Conservation (phyloP, 176 grass and related monocot species). For the Ampelocalamus luodianensis region DNA sequence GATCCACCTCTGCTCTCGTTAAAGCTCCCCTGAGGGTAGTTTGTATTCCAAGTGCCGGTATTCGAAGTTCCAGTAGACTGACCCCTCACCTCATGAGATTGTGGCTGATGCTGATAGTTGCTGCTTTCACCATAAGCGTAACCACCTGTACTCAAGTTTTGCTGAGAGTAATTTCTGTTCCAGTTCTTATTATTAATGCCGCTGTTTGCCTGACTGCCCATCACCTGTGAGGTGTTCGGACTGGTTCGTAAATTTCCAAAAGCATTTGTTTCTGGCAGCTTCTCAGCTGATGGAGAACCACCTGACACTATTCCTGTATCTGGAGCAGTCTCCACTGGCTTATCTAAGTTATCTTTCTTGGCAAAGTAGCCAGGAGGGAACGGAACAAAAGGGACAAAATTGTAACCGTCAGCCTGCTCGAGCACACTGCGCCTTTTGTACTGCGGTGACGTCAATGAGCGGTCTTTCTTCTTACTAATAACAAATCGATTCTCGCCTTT, state of each 20-base stretch:
- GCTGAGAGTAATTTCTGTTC: conserved; percentile 37
- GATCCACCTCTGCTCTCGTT: conserved; percentile 33
- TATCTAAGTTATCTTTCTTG: conserved; percentile 93
- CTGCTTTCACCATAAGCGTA: conserved; percentile 25
- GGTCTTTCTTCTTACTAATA: conserved; percentile 91
- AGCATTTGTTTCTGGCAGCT: conserved; percentile 33
- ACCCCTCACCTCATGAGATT: conserved; percentile 14
- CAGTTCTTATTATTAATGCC: conserved; percentile 39
- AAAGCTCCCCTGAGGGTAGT: conserved; percentile 33
- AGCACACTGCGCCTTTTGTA: conserved; percentile 78
- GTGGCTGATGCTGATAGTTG: conserved; percentile 39
- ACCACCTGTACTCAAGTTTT: conserved; percentile 34
- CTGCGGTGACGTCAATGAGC: conserved; percentile 66
- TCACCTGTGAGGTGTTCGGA: conserved; percentile 26
- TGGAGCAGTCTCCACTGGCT: conserved; percentile 39
- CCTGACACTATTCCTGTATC: conserved; percentile 30
- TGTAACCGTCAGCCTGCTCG: conserved; percentile 67
- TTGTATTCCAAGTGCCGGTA: conserved; percentile 9
- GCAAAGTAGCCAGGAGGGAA: conserved; percentile 94
- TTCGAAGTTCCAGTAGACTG: conserved; percentile 9
- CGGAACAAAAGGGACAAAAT: conserved; percentile 87
- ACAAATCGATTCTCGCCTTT: conserved; percentile 94
- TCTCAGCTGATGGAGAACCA: conserved; percentile 41
- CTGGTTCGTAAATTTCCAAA: conserved; percentile 5
- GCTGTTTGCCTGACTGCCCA: conserved; percentile 32